Evolutionary conservation across 1,284 basidiomycete species (phyloP).

Genomic region (Bondarzewia mesenterica): DNA sequence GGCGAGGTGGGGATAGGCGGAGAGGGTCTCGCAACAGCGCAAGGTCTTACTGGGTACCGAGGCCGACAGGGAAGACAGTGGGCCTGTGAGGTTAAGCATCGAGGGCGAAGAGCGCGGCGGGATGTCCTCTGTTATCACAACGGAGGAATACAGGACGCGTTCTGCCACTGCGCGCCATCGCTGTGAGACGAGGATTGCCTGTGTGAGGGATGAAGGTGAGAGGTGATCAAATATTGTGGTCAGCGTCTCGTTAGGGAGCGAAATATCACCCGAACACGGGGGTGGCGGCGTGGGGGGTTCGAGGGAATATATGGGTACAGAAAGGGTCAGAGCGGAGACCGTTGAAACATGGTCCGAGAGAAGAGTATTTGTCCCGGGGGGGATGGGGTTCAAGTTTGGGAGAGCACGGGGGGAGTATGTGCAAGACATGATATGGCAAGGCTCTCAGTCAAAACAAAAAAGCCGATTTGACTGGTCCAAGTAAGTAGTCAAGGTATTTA

Average conservation of each 20-base stretch:
- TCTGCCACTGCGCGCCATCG: conserved; percentile 49
- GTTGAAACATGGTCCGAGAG: not conserved
- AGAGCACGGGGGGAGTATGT: not conserved
- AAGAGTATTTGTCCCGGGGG: not conserved
- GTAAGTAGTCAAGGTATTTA: too few species aligned
- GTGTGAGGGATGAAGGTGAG: conserved; percentile 29
- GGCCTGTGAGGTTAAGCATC: conserved; percentile 4
- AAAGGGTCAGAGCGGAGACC: not conserved
- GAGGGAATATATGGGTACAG: not conserved
- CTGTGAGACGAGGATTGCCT: conserved; percentile 35
- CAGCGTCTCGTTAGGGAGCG: conserved; percentile 54
- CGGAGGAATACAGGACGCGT: conserved; percentile 45
- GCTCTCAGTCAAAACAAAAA: too few species aligned
- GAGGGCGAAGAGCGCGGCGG: conserved; percentile 28
- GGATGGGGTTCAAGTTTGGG: too few species aligned
- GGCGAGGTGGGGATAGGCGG: conserved; percentile 34
- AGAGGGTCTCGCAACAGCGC: conserved; percentile 45
- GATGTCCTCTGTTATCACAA: conserved; percentile 39
- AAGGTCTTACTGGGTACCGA: conserved; percentile 22
- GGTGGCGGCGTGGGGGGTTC: not conserved
- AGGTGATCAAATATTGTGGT: conserved; percentile 40
- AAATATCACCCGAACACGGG: not conserved
- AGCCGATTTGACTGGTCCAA: too few species aligned
- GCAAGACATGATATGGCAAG: too few species aligned
- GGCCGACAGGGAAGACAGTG: not conserved